phyloP scores from a whole-genome alignment of 139 green algal species.

The Raphidocelis subcapitata region DNA sequence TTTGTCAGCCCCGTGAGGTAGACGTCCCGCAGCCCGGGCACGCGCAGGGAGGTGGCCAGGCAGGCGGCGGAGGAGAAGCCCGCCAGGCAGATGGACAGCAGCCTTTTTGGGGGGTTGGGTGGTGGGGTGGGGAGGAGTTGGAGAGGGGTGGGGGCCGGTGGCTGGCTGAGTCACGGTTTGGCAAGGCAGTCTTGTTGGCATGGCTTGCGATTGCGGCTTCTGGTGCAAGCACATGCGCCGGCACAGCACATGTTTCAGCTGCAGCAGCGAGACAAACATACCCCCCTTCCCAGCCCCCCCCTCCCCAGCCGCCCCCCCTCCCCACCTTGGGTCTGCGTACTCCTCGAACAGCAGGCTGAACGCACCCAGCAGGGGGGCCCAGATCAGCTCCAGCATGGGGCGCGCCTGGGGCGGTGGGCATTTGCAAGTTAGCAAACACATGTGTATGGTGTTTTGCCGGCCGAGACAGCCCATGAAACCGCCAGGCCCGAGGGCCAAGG shows the following conservation, averaged over 20 bases:
- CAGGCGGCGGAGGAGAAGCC: slow-evolving; percentile 54
- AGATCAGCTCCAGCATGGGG: slow-evolving; percentile 93
- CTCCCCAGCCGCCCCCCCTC: too few species aligned
- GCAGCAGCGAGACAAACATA: neutral
- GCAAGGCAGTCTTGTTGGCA: too few species aligned
- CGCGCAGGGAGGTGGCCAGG: slow-evolving; percentile 64
- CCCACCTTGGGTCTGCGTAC: slow-evolving; percentile 61
- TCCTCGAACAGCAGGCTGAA: slow-evolving; percentile 88
- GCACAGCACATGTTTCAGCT: too few species aligned
- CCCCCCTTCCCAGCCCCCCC: neutral
- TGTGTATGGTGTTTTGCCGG: too few species aligned
- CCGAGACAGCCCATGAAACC: too few species aligned
- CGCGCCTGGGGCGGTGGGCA: too few species aligned
- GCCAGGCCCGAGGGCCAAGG: neutral
- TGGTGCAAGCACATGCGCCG: too few species aligned
- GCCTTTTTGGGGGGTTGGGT: neutral
- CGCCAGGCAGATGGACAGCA: slow-evolving; percentile 66
- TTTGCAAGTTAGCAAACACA: neutral
- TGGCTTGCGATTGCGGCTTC: too few species aligned
- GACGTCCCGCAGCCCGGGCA: slow-evolving; percentile 86
- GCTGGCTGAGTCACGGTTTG: too few species aligned
- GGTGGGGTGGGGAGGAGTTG: too few species aligned
- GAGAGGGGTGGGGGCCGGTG: too few species aligned
- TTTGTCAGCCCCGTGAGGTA: slow-evolving; percentile 79
- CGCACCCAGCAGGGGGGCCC: slow-evolving; percentile 91